Conservation (phyloP, 306 rosid species). For the Corylus avellana region DNA sequence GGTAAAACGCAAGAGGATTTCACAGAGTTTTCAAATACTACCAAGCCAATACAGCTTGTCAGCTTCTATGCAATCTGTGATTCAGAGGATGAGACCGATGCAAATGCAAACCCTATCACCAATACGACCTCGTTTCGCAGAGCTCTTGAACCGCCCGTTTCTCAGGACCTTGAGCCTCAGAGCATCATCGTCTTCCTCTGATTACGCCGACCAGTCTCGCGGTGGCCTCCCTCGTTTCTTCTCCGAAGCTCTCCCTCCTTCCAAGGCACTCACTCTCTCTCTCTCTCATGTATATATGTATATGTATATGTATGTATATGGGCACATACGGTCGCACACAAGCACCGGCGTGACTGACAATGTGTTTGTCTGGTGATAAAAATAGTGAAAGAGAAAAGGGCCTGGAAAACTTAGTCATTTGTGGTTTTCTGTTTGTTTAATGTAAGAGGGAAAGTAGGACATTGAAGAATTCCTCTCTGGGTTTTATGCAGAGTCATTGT, state of each 20-base stretch:
- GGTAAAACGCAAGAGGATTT: not conserved
- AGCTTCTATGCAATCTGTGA: no score
- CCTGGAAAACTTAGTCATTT: not conserved
- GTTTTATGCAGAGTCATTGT: not conserved
- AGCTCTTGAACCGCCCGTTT: slow-evolving; percentile 30
- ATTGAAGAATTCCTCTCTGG: not conserved
- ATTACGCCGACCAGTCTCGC: slow-evolving; percentile 66
- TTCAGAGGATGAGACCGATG: not conserved
- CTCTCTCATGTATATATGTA: not conserved
- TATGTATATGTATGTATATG: no score
- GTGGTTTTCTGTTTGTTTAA: not conserved
- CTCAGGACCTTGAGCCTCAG: slow-evolving; percentile 40
- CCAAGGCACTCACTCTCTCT: slow-evolving; percentile 56
- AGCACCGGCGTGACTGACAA: not conserved
- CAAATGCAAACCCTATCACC: slow-evolving; percentile 64
- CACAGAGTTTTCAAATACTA: not conserved
- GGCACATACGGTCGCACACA: not conserved
- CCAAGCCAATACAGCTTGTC: no score
- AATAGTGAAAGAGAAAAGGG: not conserved
- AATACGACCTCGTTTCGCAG: slow-evolving; percentile 36
- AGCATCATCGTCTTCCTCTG: slow-evolving; percentile 56
- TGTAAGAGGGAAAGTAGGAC: not conserved
- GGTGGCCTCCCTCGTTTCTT: slow-evolving; percentile 93
- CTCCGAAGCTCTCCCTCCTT: slow-evolving; percentile 72
- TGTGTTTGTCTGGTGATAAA: not conserved